A percentile compares a stretch with the other conserved stretches of the same genome.
Evolutionary conservation across 768 basidiomycete species (phyloP).

Genomic region (Tylopilus vinaceipallidus): DNA sequence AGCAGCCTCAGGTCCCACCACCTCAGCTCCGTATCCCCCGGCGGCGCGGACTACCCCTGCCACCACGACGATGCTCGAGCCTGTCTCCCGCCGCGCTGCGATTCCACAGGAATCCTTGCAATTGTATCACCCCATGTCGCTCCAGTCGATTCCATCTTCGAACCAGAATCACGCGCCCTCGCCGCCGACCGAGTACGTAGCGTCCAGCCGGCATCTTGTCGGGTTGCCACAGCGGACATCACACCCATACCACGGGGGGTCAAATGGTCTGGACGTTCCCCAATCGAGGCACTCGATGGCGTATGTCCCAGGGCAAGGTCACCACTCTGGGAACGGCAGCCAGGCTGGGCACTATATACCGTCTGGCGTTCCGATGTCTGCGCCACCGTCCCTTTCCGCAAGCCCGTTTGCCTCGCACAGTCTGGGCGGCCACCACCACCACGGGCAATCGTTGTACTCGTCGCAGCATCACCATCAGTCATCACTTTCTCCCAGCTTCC

Average conservation of each 20-base stretch:
- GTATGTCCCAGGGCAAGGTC: constrained; percentile 38
- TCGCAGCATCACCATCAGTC: constrained; percentile 32
- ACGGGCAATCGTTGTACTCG: constrained; percentile 29
- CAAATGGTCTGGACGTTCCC: constrained; percentile 24
- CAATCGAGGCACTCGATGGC: constrained; percentile 40
- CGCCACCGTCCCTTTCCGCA: constrained; percentile 47
- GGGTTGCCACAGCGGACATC: constrained; percentile 38
- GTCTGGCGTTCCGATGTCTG: constrained; percentile 48
- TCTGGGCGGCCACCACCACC: constrained; percentile 27
- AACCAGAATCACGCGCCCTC: constrained; percentile 34
- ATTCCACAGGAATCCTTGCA: constrained; percentile 71
- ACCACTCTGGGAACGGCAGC: constrained; percentile 39
- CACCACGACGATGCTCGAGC: constrained; percentile 30
- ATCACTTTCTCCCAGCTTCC: constrained; percentile 27
- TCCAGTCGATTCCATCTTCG: constrained; percentile 48
- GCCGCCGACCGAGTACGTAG: constrained; percentile 39
- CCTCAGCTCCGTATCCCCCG: constrained; percentile 68
- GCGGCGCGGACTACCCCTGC: constrained; percentile 34
- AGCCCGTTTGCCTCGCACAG: constrained; percentile 34
- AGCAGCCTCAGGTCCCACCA: constrained; percentile 72
- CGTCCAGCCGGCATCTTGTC: constrained; percentile 46
- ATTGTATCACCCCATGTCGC: constrained; percentile 76
- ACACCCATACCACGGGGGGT: constrained; percentile 27
- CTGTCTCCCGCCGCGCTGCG: constrained; percentile 55
- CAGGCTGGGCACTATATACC: constrained; percentile 31